These are phyloP conservation scores for Breviolum minutum DNA, from an alignment of 73 alveolate genomes.

Conservation along the genomic window DNA sequence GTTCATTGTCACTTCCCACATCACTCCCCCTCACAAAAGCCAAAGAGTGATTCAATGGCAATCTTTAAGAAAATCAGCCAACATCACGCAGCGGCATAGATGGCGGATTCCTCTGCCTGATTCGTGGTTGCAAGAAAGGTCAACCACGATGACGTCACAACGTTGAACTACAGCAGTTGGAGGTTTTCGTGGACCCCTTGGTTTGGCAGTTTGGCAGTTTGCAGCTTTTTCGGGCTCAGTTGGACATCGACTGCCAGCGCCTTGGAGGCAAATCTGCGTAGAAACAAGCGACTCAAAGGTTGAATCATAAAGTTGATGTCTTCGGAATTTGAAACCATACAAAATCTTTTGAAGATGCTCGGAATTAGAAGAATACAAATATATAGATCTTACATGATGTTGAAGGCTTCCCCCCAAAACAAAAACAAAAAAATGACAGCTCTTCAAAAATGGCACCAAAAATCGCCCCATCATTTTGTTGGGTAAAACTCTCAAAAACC, in stretches of 20 bases:
- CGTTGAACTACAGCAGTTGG: not conserved
- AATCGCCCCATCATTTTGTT: not conserved
- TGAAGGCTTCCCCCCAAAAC: not conserved
- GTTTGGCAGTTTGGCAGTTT: not conserved
- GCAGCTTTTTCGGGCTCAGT: not conserved
- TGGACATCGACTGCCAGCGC: constrained; percentile 76
- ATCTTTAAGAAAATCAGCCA: not conserved
- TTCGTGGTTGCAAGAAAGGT: not conserved
- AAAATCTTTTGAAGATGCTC: too few species aligned
- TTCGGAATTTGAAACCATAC: not conserved
- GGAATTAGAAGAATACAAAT: too few species aligned
- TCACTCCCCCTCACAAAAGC: not conserved
- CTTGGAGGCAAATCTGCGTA: not conserved
- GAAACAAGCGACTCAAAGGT: not conserved
- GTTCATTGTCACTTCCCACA: not conserved
- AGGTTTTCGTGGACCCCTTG: too few species aligned
- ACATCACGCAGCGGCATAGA: not conserved
- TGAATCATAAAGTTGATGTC: not conserved
- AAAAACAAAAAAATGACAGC: not conserved
- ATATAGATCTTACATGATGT: not conserved
- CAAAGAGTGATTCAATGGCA: not conserved
- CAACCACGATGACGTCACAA: not conserved
- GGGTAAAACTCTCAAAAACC: not conserved
- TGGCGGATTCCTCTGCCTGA: constrained; percentile 31
- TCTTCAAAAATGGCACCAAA: not conserved